Evolutionary conservation across 352 stramenopile genomes (phyloP).

Genomic region (Globisporangium solare): DNA sequence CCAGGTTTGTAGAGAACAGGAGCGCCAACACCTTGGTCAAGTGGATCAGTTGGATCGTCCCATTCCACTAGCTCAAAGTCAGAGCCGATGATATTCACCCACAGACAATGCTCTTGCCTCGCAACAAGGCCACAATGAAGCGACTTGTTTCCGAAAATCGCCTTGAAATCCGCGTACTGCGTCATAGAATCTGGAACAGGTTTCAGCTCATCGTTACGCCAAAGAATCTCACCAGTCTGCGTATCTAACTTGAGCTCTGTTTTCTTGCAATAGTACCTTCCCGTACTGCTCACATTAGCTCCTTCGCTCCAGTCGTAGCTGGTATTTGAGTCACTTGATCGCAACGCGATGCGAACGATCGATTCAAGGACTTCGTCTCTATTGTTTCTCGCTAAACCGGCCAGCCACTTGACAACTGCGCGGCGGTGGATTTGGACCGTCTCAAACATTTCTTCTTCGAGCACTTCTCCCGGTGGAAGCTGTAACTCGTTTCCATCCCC

Average conservation of each 20-base stretch:
- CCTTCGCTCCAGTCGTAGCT: slow-evolving; percentile 69
- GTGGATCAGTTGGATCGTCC: slow-evolving; percentile 70
- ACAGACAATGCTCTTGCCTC: slow-evolving; percentile 80
- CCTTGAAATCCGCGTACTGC: slow-evolving; percentile 83
- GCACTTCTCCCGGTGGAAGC: slow-evolving; percentile 73
- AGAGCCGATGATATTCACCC: slow-evolving; percentile 87
- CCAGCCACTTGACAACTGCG: slow-evolving; percentile 68
- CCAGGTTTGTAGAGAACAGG: slow-evolving; percentile 41
- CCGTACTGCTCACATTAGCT: slow-evolving; percentile 36
- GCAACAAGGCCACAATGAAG: slow-evolving; percentile 86
- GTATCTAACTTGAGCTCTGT: slow-evolving; percentile 85
- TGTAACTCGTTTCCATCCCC: slow-evolving; percentile 54
- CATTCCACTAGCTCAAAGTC: slow-evolving; percentile 87
- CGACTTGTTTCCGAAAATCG: slow-evolving; percentile 79
- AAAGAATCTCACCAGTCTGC: slow-evolving; percentile 87
- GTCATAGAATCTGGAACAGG: slow-evolving; percentile 90
- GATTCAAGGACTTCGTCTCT: slow-evolving; percentile 43
- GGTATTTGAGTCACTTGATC: slow-evolving; percentile 47
- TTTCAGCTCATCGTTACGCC: slow-evolving; percentile 89
- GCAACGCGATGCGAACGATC: slow-evolving; percentile 75
- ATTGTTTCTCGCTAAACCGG: slow-evolving; percentile 19
- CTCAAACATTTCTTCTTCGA: slow-evolving; percentile 86
- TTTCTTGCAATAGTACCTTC: slow-evolving; percentile 63
- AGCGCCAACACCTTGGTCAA: slow-evolving; percentile 80
- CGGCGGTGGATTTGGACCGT: slow-evolving; percentile 80